phyloP scores from a whole-genome alignment of 2,329 filamentous ascomycete genomes.

The Cercospora sesami region DNA sequence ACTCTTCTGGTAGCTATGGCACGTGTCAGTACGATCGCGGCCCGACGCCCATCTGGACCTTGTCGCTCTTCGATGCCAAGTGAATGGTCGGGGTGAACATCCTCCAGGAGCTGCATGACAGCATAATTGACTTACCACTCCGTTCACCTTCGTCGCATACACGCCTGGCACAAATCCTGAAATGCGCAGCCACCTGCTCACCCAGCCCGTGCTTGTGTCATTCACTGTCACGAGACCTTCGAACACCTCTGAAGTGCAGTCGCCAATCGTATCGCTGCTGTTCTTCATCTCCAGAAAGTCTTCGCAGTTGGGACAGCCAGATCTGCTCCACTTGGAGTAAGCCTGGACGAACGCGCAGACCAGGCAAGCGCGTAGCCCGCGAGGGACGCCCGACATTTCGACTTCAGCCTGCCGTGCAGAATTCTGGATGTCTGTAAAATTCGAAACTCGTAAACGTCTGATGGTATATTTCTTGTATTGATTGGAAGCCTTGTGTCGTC shows the following conservation, averaged over 20 bases:
- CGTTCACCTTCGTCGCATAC: conserved; percentile 93
- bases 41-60: background rate
- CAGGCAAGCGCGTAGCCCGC: conserved; percentile 83
- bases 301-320: conserved; percentile 97
- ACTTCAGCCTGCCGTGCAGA: background rate
- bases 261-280: conserved; percentile 72
- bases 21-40: conserved; percentile 16
- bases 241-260: conserved; percentile 90
- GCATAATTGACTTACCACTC: conserved; percentile 55
- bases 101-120: background rate
- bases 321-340: conserved; percentile 73
- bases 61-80: background rate
- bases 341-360: conserved; percentile 86
- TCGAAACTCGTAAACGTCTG: background rate
- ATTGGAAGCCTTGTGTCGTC: background rate
- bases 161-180: conserved; percentile 85
- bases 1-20: conserved; percentile 57
- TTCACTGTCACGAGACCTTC: conserved; percentile 86
- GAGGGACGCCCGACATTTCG: conserved; percentile 55
- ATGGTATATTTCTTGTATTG: background rate
- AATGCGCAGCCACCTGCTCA: conserved; percentile 92
- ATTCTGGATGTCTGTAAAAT: background rate
- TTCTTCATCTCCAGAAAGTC: conserved; percentile 80
- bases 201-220: conserved; percentile 84
- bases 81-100: background rate